Conservation (phyloP, 1,139 yeast genomes). For the Pichia sp. region DNA sequence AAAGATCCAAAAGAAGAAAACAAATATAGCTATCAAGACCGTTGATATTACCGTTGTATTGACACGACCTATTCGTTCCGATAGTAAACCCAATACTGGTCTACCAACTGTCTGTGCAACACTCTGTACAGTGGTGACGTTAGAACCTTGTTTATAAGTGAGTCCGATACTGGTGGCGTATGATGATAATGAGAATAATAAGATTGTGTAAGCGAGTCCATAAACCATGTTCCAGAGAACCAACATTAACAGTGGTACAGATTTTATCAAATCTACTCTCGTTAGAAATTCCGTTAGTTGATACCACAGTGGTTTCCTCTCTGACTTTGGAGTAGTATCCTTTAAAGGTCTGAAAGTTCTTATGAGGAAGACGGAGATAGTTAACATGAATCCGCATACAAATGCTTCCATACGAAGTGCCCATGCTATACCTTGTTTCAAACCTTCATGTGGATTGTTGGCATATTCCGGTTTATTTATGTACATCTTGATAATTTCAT, state of each 20-base stretch:
- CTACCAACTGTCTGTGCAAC: constrained; percentile 62
- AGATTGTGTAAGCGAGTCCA: constrained; percentile 41
- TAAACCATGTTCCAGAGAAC: constrained; percentile 52
- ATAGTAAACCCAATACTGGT: constrained; percentile 51
- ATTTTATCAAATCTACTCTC: constrained; percentile 11
- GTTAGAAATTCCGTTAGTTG: constrained; percentile 14
- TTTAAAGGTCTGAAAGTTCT: constrained; percentile 37
- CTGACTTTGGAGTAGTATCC: constrained; percentile 17
- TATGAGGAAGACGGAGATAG: constrained; percentile 35
- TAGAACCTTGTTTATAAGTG: constrained; percentile 47
- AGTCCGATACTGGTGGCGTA: constrained; percentile 58
- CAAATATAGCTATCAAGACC: constrained; percentile 26
- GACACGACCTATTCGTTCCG: constrained; percentile 53
- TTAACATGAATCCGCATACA: constrained; percentile 31
- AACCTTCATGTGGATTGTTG: constrained; percentile 17
- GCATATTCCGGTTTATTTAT: constrained; percentile 9
- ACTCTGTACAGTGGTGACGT: constrained; percentile 54
- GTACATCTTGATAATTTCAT: constrained; percentile 30
- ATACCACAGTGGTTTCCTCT: constrained; percentile 16
- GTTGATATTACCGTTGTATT: constrained; percentile 38
- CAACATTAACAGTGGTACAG: constrained; percentile 34
- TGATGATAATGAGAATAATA: constrained; percentile 55
- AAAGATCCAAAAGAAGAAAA: constrained; percentile 44
- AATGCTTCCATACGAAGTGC: constrained; percentile 56
- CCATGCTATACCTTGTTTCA: constrained; percentile 57